A percentile compares a stretch with the other conserved stretches of the same genome.
Evolutionary conservation across 768 basidiomycete species (phyloP).

Genomic region (Phanerodontia chrysosporium): DNA sequence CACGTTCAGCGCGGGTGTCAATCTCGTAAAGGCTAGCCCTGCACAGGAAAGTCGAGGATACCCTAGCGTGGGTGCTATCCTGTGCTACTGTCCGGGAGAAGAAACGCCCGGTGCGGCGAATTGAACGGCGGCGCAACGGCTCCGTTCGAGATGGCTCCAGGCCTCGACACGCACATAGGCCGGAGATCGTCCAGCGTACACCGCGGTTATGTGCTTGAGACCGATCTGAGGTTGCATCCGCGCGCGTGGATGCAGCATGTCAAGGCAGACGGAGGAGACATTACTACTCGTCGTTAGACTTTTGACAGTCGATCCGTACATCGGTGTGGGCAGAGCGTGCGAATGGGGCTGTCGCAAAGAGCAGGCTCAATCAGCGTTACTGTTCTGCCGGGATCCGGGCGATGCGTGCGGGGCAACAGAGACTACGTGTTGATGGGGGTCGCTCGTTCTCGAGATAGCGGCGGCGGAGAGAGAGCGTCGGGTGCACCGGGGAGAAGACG

Average conservation of each 20-base stretch:
- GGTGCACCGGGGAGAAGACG: not conserved
- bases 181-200: not conserved
- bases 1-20: too few relatives aligned
- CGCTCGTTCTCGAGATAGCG: not conserved
- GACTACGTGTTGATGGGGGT: not conserved
- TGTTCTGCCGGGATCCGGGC: not conserved
- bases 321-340: not conserved
- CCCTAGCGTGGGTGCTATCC: not conserved
- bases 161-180: not conserved
- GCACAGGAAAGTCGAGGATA: too few relatives aligned
- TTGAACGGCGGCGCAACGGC: not conserved
- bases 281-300: not conserved
- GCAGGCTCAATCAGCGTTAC: not conserved
- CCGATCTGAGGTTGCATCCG: not conserved
- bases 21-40: too few relatives aligned
- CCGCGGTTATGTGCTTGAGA: too few relatives aligned
- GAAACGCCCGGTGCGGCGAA: not conserved
- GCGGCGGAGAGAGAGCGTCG: not conserved
- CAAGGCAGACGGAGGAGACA: not conserved
- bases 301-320: not conserved
- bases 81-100: not conserved
- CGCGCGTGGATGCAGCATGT: not conserved
- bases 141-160: constrained; percentile 1
- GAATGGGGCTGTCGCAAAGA: not conserved
- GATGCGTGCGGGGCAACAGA: not conserved